A percentile compares a stretch with the other conserved stretches of the same genome.
These are phyloP conservation scores for Lasiosphaeriaceae sp. DNA, from an alignment of 495 filamentous ascomycete genomes.

Conservation along the genomic window DNA sequence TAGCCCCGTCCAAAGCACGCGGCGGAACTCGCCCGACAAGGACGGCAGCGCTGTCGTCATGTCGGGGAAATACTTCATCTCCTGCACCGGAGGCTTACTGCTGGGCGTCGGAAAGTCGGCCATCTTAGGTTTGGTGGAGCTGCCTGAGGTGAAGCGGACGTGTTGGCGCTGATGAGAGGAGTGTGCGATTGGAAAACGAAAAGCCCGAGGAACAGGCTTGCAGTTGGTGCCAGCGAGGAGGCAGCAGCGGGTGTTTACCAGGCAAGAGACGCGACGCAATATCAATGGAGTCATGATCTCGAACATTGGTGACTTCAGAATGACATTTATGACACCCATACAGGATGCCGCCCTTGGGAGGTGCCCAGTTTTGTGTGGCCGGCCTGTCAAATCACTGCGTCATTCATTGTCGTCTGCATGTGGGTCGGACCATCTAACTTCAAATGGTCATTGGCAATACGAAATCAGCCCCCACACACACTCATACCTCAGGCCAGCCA, in stretches of 20 bases:
- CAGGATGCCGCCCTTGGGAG: background rate
- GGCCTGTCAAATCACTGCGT: no score
- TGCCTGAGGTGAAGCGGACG: background rate
- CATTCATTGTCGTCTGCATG: no score
- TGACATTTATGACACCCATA: background rate
- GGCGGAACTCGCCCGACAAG: constrained; percentile 54
- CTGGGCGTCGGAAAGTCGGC: constrained; percentile 19
- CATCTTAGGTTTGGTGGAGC: constrained; percentile 10
- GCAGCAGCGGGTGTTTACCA: background rate
- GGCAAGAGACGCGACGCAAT: background rate
- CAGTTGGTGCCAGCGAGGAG: background rate
- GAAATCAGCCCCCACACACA: no score
- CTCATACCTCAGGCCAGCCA: no score
- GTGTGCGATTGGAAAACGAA: background rate
- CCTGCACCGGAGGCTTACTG: constrained; percentile 43
- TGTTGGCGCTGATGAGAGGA: background rate
- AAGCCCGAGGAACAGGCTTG: background rate
- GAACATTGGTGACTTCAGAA: background rate
- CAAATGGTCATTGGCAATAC: no score
- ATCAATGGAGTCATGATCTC: background rate
- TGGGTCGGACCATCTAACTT: no score
- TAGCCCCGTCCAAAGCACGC: constrained; percentile 57
- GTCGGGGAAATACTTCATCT: constrained; percentile 56
- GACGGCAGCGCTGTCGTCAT: constrained; percentile 49
- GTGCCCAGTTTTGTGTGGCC: no score